A percentile compares a stretch with the other conserved stretches of the same genome.
Conservation (phyloP, 2,329 filamentous ascomycete genomes). For the Blumeria hordei region DNA sequence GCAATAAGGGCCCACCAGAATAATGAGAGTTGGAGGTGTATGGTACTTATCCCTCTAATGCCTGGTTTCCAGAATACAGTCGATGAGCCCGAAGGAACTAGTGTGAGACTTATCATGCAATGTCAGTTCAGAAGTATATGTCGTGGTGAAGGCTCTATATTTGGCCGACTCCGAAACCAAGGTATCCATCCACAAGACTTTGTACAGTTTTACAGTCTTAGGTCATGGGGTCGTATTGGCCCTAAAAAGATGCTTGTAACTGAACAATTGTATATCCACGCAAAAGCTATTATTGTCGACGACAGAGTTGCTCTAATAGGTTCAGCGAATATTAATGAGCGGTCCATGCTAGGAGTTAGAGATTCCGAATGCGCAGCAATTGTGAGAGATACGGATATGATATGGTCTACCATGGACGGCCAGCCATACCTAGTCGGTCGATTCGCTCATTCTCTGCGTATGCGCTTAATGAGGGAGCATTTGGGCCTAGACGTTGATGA, state of each 20-base stretch:
- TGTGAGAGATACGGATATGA: conserved; percentile 79
- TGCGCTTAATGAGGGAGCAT: conserved; percentile 91
- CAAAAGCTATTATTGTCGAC: conserved; percentile 89
- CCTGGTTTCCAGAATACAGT: conserved; percentile 98
- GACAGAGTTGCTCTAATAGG: conserved; percentile 85
- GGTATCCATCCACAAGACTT: conserved; percentile 88
- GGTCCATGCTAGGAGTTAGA: conserved; percentile 75
- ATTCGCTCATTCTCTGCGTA: conserved; percentile 77
- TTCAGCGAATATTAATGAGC: conserved; percentile 95
- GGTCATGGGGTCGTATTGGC: conserved; percentile 80
- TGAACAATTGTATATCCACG: conserved; percentile 94
- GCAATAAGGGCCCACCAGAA: conserved; percentile 67
- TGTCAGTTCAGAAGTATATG: conserved; percentile 94
- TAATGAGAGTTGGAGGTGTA: conserved; percentile 70
- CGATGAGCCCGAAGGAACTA: conserved; percentile 79
- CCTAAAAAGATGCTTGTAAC: conserved; percentile 64
- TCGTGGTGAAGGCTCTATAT: conserved; percentile 76
- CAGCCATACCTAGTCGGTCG: conserved; percentile 72
- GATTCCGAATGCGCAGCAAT: conserved; percentile 84
- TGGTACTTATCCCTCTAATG: conserved; percentile 82
- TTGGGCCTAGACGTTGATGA: conserved; percentile 87
- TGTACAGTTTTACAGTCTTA: conserved; percentile 80
- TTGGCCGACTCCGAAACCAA: conserved; percentile 52
- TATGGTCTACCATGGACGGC: conserved; percentile 78
- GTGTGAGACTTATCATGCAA: conserved; percentile 85